Evolutionary conservation across 1,284 basidiomycete species (phyloP).

Genomic region (Neolentinus lepideus): DNA sequence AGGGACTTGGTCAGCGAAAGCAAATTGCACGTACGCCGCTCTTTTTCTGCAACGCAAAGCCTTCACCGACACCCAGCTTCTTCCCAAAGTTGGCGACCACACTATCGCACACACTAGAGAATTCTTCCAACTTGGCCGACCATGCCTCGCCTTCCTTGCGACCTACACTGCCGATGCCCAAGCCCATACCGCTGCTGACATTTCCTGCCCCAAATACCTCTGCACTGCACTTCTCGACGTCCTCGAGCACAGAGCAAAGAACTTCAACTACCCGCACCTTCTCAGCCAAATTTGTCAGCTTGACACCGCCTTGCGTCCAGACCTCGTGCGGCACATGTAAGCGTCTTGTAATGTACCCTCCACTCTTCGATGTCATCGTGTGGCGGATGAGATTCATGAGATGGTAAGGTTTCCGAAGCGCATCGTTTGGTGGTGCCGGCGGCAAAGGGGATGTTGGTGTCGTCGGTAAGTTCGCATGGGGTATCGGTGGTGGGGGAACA

Average conservation of each 20-base stretch:
- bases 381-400: conserved; percentile 76
- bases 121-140: conserved; percentile 64
- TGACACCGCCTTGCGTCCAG: conserved; percentile 87
- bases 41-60: conserved; percentile 76
- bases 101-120: conserved; percentile 73
- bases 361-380: conserved; percentile 78
- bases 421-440: conserved; percentile 58
- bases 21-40: conserved; percentile 41
- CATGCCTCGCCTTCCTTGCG: conserved; percentile 68
- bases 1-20: conserved; percentile 2
- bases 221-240: conserved; percentile 57
- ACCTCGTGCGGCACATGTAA: conserved; percentile 86
- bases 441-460: conserved; percentile 73
- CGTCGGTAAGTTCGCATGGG: conserved; percentile 51
- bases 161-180: conserved; percentile 64
- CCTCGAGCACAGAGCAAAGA: conserved; percentile 69
- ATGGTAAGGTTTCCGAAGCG: conserved; percentile 84
- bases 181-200: conserved; percentile 62
- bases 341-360: conserved; percentile 82
- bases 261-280: conserved; percentile 84
- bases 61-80: conserved; percentile 84
- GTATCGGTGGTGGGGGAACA: conserved; percentile 42
- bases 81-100: conserved; percentile 82
- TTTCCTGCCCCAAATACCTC: conserved; percentile 73
- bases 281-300: conserved; percentile 72